phyloP scores from a whole-genome alignment of 140 eudicot species.

The Bidens hawaiensis region DNA sequence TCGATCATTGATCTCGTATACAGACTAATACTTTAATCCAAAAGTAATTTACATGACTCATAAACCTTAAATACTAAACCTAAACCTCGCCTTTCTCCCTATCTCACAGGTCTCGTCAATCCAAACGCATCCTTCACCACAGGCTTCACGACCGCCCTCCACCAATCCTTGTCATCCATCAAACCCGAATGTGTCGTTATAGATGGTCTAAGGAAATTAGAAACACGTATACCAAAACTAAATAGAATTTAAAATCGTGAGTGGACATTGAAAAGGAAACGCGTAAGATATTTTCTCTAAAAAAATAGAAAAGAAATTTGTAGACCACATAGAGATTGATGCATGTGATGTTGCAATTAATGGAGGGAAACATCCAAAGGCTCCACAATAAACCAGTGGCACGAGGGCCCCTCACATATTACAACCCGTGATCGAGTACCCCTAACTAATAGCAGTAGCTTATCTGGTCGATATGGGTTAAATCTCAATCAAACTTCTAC shows the following conservation, averaged over 20 bases:
- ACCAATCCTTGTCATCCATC: too few relatives aligned
- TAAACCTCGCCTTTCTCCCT: too few relatives aligned
- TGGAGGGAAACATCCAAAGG: conserved; percentile 20
- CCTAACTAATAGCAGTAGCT: not conserved
- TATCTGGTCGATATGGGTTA: not conserved
- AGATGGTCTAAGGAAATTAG: too few relatives aligned
- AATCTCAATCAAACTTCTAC: not conserved
- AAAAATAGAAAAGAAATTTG: not conserved
- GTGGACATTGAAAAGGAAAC: conserved; percentile 13
- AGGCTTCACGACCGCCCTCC: too few relatives aligned
- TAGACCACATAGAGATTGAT: conserved; percentile 9
- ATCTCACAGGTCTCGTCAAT: too few relatives aligned
- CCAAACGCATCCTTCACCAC: too few relatives aligned
- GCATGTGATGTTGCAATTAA: conserved; percentile 31
- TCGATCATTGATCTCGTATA: too few relatives aligned
- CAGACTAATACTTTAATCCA: too few relatives aligned
- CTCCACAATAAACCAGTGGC: conserved; percentile 7
- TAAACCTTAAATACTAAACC: too few relatives aligned
- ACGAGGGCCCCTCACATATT: conserved; percentile 27
- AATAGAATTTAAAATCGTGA: conserved; percentile 3
- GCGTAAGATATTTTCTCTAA: not conserved
- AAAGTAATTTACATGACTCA: too few relatives aligned
- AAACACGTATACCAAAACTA: not conserved
- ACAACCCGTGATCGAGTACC: conserved; percentile 30
- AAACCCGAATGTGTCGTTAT: too few relatives aligned